phyloP scores from a whole-genome alignment of 2,329 filamentous ascomycete species.

The Aspergillus floridensis region DNA sequence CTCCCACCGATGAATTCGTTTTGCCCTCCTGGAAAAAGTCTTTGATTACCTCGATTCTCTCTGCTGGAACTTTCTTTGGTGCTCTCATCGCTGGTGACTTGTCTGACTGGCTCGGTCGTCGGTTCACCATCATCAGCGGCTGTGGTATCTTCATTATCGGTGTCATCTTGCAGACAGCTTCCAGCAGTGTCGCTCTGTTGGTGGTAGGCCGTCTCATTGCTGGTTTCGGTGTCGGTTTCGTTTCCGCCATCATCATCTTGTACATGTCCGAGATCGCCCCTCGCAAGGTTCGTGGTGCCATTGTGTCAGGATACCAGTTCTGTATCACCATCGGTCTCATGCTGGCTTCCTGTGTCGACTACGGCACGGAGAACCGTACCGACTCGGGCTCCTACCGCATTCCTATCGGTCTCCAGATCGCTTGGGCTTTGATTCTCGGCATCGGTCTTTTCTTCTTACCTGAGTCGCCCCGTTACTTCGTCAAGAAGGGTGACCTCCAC shows the following conservation, averaged over 20 bases:
- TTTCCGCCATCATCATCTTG: slow-evolving; percentile 75
- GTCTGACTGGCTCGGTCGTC: slow-evolving; percentile 66
- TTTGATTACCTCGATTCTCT: slow-evolving; percentile 73
- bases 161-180: slow-evolving; percentile 64
- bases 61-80: slow-evolving; percentile 74
- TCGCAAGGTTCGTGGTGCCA: slow-evolving; percentile 71
- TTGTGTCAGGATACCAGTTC: slow-evolving; percentile 82
- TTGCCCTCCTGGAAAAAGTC: slow-evolving; percentile 53
- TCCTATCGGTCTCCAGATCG: slow-evolving; percentile 75
- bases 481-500: slow-evolving; percentile 71
- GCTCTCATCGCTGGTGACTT: slow-evolving; percentile 74
- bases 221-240: slow-evolving; percentile 76
- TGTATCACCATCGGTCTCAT: slow-evolving; percentile 77
- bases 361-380: slow-evolving; percentile 61
- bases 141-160: slow-evolving; percentile 70
- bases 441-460: slow-evolving; percentile 72
- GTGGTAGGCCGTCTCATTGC: slow-evolving; percentile 72
- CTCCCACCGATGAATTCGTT: slow-evolving; percentile 36
- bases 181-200: slow-evolving; percentile 57
- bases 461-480: slow-evolving; percentile 81
- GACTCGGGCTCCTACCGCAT: slow-evolving; percentile 74
- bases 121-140: slow-evolving; percentile 66
- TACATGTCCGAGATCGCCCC: slow-evolving; percentile 83
- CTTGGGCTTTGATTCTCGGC: slow-evolving; percentile 74
- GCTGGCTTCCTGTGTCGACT: slow-evolving; percentile 71